Percentiles rank a stretch among this genome's conserved stretches.
These are phyloP conservation scores for Neopestalotiopsis rosae DNA, from an alignment of 2,329 filamentous ascomycete species.

Conservation along the genomic window DNA sequence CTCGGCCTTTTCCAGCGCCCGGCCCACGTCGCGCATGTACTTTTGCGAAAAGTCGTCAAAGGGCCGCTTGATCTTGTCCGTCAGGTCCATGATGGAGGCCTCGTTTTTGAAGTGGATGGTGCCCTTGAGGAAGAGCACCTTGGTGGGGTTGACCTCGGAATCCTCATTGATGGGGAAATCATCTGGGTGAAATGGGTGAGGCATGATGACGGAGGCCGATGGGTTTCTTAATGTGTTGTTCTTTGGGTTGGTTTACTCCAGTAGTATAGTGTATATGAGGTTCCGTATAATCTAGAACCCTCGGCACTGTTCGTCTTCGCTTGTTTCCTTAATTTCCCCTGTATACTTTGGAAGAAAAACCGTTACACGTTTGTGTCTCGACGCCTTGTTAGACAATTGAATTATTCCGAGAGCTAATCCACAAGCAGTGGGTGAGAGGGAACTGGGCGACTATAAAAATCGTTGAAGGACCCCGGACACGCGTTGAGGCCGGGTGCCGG, in stretches of 20 bases:
- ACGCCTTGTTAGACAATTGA: background rate
- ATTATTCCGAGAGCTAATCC: constrained; percentile 9
- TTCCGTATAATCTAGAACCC: background rate
- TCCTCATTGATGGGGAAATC: constrained; percentile 39
- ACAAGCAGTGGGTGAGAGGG: background rate
- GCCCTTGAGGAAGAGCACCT: constrained; percentile 36
- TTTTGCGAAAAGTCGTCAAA: constrained; percentile 36
- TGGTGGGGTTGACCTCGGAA: constrained; percentile 30
- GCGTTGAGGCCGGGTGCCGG: too few species aligned
- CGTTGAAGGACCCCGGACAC: background rate
- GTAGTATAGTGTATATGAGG: too few species aligned
- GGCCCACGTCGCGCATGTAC: constrained; percentile 33
- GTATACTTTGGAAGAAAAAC: background rate
- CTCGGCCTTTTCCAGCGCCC: constrained; percentile 27
- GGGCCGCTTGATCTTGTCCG: constrained; percentile 28
- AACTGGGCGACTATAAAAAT: constrained; percentile 1
- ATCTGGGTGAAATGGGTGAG: constrained; percentile 38
- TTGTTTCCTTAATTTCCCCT: background rate
- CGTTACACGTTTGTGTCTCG: background rate
- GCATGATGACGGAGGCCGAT: constrained; percentile 28
- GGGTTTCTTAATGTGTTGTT: background rate
- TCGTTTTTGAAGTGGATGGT: constrained; percentile 40
- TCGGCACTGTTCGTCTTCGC: background rate
- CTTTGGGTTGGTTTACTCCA: background rate
- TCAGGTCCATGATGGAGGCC: constrained; percentile 35